phyloP scores from a whole-genome alignment of 768 basidiomycete species.

The Agaricus subrufescens region DNA sequence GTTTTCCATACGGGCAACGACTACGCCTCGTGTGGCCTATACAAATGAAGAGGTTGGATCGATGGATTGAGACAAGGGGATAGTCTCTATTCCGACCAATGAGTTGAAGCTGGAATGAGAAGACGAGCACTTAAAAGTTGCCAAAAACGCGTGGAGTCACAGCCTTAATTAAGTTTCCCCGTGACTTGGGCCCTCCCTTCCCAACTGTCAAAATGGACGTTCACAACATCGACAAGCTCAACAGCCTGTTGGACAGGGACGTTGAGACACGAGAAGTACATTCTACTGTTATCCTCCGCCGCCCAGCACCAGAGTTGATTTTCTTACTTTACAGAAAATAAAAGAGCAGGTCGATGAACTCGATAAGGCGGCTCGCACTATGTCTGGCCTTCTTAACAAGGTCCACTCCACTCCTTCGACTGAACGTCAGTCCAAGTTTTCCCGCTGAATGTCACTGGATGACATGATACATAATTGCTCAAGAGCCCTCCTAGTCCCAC shows the following conservation, averaged over 20 bases:
- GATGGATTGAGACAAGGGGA: background rate
- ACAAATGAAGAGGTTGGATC: background rate
- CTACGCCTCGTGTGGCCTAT: background rate
- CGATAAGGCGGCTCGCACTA: constrained; percentile 68
- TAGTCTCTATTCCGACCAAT: background rate
- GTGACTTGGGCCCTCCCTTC: too few species aligned
- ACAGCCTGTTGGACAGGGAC: constrained; percentile 57
- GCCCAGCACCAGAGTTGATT: background rate
- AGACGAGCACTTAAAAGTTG: background rate
- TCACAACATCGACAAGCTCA: constrained; percentile 51
- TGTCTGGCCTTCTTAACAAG: constrained; percentile 74
- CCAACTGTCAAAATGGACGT: constrained; percentile 41
- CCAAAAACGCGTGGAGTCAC: background rate
- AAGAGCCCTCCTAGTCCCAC: constrained; percentile 42
- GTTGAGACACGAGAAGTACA: constrained; percentile 60
- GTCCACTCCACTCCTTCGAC: constrained; percentile 69
- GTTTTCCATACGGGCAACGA: constrained; percentile 1
- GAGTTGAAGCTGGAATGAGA: background rate
- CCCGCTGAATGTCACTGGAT: background rate
- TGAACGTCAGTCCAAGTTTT: constrained; percentile 39
- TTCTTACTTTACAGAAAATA: constrained; percentile 54
- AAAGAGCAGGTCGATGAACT: constrained; percentile 70
- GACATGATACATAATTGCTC: background rate
- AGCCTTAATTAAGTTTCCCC: too few species aligned
- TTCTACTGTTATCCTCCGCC: background rate